A percentile compares a stretch with the other conserved stretches of the same genome.
Conservation (phyloP, 2,329 filamentous ascomycete species). For the Bipolaris cookei region DNA sequence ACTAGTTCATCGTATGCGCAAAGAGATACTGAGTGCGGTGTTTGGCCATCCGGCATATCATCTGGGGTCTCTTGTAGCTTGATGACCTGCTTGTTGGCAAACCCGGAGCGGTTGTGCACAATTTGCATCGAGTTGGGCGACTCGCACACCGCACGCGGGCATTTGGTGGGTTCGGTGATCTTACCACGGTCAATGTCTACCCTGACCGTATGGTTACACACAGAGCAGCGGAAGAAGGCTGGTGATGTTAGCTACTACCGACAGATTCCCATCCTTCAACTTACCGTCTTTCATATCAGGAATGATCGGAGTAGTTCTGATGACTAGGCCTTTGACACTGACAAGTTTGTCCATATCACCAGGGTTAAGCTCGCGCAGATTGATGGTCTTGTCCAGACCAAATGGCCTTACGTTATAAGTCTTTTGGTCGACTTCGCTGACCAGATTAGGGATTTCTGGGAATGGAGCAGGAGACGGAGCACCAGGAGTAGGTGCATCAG, state of each 20-base stretch:
- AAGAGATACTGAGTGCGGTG: slow-evolving; percentile 93
- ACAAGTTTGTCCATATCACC: slow-evolving; percentile 97
- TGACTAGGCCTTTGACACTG: slow-evolving; percentile 93
- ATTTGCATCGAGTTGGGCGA: slow-evolving; percentile 98
- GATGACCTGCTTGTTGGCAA: slow-evolving; percentile 98
- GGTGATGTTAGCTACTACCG: slow-evolving; percentile 17
- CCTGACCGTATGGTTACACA: slow-evolving; percentile 88
- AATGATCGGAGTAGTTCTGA: slow-evolving; percentile 93
- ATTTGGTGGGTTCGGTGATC: slow-evolving; percentile 91
- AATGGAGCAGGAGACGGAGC: slow-evolving; percentile 42
- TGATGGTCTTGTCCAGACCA: slow-evolving; percentile 83
- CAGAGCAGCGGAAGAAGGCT: slow-evolving; percentile 94
- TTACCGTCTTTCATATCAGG: slow-evolving; percentile 93
- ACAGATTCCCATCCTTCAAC: neutral
- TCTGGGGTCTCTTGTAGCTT: slow-evolving; percentile 98
- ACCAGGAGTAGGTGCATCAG: slow-evolving; percentile 66
- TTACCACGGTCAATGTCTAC: slow-evolving; percentile 94
- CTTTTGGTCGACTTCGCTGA: slow-evolving; percentile 77
- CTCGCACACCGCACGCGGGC: slow-evolving; percentile 79
- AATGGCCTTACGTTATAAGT: slow-evolving; percentile 89
- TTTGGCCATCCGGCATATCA: slow-evolving; percentile 91
- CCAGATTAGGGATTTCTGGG: slow-evolving; percentile 69
- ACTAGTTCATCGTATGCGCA: slow-evolving; percentile 97
- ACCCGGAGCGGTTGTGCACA: slow-evolving; percentile 91
- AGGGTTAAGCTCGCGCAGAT: slow-evolving; percentile 92